These are phyloP conservation scores for Skeletonema costatum DNA, from an alignment of 108 stramenopile species.

Conservation along the genomic window DNA sequence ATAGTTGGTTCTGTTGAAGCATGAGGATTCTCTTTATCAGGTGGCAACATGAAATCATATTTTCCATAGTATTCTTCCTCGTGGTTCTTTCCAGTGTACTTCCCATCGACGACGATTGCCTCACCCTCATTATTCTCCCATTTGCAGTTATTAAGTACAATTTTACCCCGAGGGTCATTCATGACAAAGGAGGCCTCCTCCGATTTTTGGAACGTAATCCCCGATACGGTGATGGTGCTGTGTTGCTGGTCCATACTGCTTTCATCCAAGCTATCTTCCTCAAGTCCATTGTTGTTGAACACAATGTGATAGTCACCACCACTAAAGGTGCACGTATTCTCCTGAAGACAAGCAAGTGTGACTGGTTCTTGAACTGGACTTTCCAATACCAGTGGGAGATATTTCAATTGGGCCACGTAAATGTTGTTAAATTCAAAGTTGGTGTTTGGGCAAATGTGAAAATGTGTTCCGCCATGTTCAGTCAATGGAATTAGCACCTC, in stretches of 20 bases:
- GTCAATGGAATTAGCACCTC: not conserved
- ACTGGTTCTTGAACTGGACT: not conserved
- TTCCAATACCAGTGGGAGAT: not conserved
- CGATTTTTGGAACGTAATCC: slow-evolving; percentile 27
- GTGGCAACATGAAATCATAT: not conserved
- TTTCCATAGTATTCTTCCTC: not conserved
- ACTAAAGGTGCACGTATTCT: not conserved
- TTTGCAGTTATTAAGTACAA: slow-evolving; percentile 24
- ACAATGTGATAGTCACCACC: not conserved
- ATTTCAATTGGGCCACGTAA: not conserved
- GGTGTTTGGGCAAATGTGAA: not conserved
- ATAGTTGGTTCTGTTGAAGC: not conserved
- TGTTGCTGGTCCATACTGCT: not conserved
- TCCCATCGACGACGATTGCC: slow-evolving; percentile 33
- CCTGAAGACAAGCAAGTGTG: not conserved
- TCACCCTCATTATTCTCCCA: slow-evolving; percentile 26
- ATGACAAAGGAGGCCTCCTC: slow-evolving; percentile 22
- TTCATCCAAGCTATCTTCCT: not conserved
- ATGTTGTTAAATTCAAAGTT: not conserved
- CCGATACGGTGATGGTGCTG: slow-evolving; percentile 9
- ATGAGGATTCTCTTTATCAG: not conserved
- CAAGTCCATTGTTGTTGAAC: not conserved
- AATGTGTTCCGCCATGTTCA: not conserved
- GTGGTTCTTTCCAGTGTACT: slow-evolving; percentile 8
- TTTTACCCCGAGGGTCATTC: slow-evolving; percentile 45